Evolutionary conservation across 352 stramenopile genomes (phyloP).

Genomic region (Phytophthora chlamydospora): DNA sequence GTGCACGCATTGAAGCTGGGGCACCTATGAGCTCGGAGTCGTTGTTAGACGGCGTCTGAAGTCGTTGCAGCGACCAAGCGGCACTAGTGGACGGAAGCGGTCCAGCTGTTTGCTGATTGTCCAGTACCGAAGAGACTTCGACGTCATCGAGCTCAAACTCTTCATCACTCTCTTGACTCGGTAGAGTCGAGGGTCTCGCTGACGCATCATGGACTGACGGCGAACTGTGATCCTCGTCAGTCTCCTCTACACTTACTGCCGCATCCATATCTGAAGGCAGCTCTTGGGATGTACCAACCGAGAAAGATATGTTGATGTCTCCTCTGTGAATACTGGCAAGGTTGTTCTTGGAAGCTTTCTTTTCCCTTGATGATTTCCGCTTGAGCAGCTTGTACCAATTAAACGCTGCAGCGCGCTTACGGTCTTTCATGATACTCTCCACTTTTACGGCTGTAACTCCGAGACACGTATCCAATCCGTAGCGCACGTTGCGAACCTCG

Average conservation of each 20-base stretch:
- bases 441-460: conserved; percentile 84
- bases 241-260: conserved; percentile 38
- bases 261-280: conserved; percentile 69
- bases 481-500: conserved; percentile 85
- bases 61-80: conserved; percentile 66
- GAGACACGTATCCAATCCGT: conserved; percentile 86
- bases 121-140: conserved; percentile 39
- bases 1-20: conserved; percentile 48
- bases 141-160: conserved; percentile 54
- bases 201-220: conserved; percentile 33
- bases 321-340: conserved; percentile 72
- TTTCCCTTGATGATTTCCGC: conserved; percentile 67
- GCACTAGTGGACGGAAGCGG: conserved; percentile 57
- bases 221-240: conserved; percentile 34
- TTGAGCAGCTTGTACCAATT: conserved; percentile 91
- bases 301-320: conserved; percentile 81
- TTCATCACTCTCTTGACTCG: conserved; percentile 39
- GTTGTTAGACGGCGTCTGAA: conserved; percentile 67
- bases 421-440: conserved; percentile 80
- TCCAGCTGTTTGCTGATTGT: conserved; percentile 39
- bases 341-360: conserved; percentile 45
- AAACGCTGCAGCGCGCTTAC: conserved; percentile 77
- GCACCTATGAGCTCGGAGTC: conserved; percentile 37
- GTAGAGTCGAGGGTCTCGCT: conserved; percentile 29
- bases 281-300: conserved; percentile 85